phyloP scores from a whole-genome alignment of 495 filamentous ascomycete genomes.

The Diplogelasinospora grovesii region DNA sequence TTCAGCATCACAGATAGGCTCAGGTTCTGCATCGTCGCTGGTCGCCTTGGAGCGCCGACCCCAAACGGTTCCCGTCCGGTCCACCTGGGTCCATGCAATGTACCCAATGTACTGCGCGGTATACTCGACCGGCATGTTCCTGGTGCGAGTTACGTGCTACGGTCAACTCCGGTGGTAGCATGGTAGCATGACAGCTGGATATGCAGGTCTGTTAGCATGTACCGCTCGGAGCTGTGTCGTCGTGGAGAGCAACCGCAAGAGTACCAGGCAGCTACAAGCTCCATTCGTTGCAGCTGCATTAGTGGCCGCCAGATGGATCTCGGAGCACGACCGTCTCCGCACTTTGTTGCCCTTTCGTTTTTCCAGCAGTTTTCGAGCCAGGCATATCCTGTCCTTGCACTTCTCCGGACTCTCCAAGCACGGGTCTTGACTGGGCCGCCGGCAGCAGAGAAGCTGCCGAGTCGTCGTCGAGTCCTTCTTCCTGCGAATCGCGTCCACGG shows the following conservation, averaged over 20 bases:
- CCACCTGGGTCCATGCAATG: conserved; percentile 37
- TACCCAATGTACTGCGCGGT: no score
- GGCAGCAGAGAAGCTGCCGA: conserved; percentile 17
- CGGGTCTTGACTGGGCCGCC: conserved; percentile 27
- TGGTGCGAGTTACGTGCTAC: conserved; percentile 21
- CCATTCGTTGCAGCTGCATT: conserved; percentile 40
- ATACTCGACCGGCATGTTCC: conserved; percentile 25
- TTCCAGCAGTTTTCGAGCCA: conserved; percentile 21
- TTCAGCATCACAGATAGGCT: conserved; percentile 7
- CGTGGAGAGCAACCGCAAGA: conserved; percentile 14
- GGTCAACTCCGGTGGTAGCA: conserved; percentile 18
- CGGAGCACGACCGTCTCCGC: conserved; percentile 18
- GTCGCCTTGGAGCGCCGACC: not conserved
- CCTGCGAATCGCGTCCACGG: conserved; percentile 11
- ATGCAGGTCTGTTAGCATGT: conserved; percentile 34
- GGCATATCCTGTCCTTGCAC: conserved; percentile 30
- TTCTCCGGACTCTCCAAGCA: conserved; percentile 14
- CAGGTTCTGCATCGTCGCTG: not conserved
- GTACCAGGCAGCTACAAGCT: conserved; percentile 25
- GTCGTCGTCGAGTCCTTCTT: conserved; percentile 14
- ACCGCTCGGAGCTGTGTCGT: conserved; percentile 17
- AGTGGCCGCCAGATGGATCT: conserved; percentile 47
- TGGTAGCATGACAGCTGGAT: conserved; percentile 28
- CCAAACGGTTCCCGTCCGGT: conserved; percentile 17
- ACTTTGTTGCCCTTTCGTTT: conserved; percentile 11